A percentile compares a stretch with the other conserved stretches of the same genome.
Conservation (phyloP, 2,329 filamentous ascomycete genomes). For the Fusarium irregulare region DNA sequence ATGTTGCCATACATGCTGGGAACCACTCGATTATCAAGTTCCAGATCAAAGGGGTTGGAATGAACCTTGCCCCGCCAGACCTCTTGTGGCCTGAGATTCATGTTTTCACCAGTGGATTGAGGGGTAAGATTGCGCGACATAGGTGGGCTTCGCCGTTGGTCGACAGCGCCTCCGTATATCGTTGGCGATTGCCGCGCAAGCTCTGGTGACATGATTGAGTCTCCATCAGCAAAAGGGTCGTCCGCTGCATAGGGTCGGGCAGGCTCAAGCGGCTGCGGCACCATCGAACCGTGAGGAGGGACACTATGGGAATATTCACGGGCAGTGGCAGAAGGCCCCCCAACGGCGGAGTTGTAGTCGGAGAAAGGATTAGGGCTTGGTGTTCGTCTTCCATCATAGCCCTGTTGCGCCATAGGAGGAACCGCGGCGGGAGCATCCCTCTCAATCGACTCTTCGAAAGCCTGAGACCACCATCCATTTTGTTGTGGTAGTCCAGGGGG, state of each 20-base stretch:
- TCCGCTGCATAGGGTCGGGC: slow-evolving; percentile 32
- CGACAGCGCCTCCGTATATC: slow-evolving; percentile 60
- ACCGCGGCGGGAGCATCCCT: slow-evolving; percentile 51
- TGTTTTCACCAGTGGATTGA: slow-evolving; percentile 47
- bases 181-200: slow-evolving; percentile 49
- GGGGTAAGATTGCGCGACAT: slow-evolving; percentile 47
- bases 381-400: slow-evolving; percentile 22
- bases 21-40: slow-evolving; percentile 51
- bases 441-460: slow-evolving; percentile 55
- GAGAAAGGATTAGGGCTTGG: slow-evolving; percentile 48
- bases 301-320: slow-evolving; percentile 53
- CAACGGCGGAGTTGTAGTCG: slow-evolving; percentile 58
- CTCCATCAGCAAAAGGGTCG: slow-evolving; percentile 62
- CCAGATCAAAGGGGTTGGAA: slow-evolving; percentile 74
- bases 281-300: slow-evolving; percentile 53
- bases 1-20: slow-evolving; percentile 33
- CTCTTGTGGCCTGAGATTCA: slow-evolving; percentile 50
- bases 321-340: slow-evolving; percentile 42
- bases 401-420: slow-evolving; percentile 36
- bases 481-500: slow-evolving; percentile 31
- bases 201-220: slow-evolving; percentile 53
- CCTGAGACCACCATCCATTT: slow-evolving; percentile 58
- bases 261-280: slow-evolving; percentile 52
- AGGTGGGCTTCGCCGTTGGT: slow-evolving; percentile 62
- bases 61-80: slow-evolving; percentile 67